These are phyloP conservation scores for Candida golubevii DNA, from an alignment of 805 yeast genomes.

Conservation along the genomic window DNA sequence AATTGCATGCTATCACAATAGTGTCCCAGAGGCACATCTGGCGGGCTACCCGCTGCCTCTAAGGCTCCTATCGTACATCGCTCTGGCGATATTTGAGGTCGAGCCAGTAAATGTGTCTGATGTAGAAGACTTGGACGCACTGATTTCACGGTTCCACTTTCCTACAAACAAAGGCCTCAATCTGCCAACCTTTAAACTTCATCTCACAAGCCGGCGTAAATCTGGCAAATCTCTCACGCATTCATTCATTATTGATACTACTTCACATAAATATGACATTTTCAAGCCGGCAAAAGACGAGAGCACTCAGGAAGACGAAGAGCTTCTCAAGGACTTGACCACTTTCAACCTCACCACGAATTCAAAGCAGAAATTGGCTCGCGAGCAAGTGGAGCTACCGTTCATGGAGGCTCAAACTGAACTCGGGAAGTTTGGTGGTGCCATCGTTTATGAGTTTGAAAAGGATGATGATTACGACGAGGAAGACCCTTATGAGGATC, in stretches of 20 bases:
- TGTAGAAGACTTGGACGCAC: slow-evolving; percentile 40
- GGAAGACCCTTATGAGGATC: slow-evolving; percentile 97
- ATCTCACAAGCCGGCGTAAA: slow-evolving; percentile 67
- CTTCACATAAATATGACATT: slow-evolving; percentile 38
- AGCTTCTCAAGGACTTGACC: slow-evolving; percentile 65
- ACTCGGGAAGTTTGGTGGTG: slow-evolving; percentile 66
- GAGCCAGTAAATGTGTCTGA: slow-evolving; percentile 41
- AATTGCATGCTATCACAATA: slow-evolving; percentile 35
- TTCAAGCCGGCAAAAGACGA: slow-evolving; percentile 20
- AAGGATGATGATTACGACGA: slow-evolving; percentile 98
- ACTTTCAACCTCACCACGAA: slow-evolving; percentile 83
- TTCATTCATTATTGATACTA: slow-evolving; percentile 48
- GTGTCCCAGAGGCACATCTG: slow-evolving; percentile 37
- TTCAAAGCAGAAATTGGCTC: slow-evolving; percentile 68
- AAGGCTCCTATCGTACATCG: slow-evolving; percentile 60
- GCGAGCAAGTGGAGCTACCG: slow-evolving; percentile 87
- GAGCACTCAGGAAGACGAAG: slow-evolving; percentile 41
- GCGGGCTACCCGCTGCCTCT: slow-evolving; percentile 50
- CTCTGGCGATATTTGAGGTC: slow-evolving; percentile 67
- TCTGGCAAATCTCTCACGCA: slow-evolving; percentile 75
- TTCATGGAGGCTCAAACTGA: slow-evolving; percentile 81
- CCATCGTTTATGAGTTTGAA: slow-evolving; percentile 92
- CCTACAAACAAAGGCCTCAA: slow-evolving; percentile 48
- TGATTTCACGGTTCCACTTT: slow-evolving; percentile 38
- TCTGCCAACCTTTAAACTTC: slow-evolving; percentile 40